phyloP scores from a whole-genome alignment of 139 green algal species.

The Picocystis salinarum region DNA sequence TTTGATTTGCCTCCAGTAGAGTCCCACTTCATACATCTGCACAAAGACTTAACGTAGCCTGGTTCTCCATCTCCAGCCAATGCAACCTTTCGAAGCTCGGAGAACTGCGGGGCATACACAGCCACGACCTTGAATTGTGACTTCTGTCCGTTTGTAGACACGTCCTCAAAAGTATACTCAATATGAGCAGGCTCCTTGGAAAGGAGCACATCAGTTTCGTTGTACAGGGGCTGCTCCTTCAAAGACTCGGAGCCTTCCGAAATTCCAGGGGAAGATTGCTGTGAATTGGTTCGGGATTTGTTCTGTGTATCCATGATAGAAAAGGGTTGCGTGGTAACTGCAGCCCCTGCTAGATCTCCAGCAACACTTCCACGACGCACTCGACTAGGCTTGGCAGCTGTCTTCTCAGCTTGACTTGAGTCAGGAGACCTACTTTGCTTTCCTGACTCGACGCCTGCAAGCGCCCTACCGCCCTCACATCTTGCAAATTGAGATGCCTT shows the following conservation, averaged over 20 bases:
- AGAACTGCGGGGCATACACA: conserved; percentile 68
- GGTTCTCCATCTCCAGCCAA: conserved; percentile 45
- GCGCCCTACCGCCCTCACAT: no score
- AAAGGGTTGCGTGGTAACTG: background rate
- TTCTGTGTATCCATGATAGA: background rate
- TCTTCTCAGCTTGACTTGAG: no score
- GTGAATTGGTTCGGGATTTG: no score
- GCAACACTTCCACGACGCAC: background rate
- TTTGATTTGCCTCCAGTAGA: conserved; percentile 66
- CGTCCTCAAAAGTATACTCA: conserved; percentile 34
- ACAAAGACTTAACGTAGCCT: conserved; percentile 59
- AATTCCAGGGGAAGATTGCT: no score
- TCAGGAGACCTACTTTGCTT: no score
- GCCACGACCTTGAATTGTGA: conserved; percentile 30
- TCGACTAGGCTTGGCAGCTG: background rate
- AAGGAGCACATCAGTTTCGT: no score
- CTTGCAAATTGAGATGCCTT: no score
- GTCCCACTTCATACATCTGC: conserved; percentile 49
- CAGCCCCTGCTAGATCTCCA: background rate
- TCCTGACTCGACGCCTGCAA: no score
- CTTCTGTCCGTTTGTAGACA: conserved; percentile 29
- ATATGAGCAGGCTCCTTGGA: conserved; percentile 32
- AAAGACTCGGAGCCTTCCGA: background rate
- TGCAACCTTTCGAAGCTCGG: conserved; percentile 41
- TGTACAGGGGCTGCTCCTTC: background rate